Evolutionary conservation across 2,329 filamentous ascomycete species (phyloP).

Genomic region (Dactylonectria estremocensis): DNA sequence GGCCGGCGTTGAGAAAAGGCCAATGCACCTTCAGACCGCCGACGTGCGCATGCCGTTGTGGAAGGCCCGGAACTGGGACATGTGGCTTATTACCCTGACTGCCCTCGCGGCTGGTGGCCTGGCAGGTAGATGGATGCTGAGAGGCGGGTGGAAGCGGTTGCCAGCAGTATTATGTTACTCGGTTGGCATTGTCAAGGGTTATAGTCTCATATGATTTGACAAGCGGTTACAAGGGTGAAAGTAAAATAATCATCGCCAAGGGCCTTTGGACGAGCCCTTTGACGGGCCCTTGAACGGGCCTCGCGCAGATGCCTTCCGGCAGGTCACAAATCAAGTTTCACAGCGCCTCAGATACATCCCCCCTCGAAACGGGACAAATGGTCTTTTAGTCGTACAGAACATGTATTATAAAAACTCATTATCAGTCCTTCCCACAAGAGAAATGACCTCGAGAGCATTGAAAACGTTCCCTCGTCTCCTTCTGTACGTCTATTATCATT

Average conservation of each 20-base stretch:
- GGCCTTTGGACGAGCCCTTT: not conserved
- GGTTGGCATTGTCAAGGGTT: conserved; percentile 2
- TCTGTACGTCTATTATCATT: conserved; percentile 46
- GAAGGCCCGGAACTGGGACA: conserved; percentile 58
- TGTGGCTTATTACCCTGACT: conserved; percentile 46
- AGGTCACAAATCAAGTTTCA: not conserved
- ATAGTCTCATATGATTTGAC: conserved; percentile 14
- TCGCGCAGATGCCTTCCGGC: not conserved
- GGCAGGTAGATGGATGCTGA: conserved; percentile 42
- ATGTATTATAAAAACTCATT: not conserved
- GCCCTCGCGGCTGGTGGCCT: conserved; percentile 22
- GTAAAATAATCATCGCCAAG: not conserved
- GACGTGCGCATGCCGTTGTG: conserved; percentile 58
- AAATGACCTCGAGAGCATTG: not conserved
- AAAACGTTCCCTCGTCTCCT: conserved; percentile 37
- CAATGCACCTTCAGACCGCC: conserved; percentile 62
- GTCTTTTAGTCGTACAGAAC: not conserved
- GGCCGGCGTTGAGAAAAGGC: conserved; percentile 41
- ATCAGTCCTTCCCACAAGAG: not conserved
- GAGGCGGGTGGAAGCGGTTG: conserved; percentile 34
- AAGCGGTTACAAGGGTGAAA: conserved; percentile 4
- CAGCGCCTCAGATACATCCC: conserved; percentile 10
- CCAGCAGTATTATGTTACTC: conserved; percentile 25
- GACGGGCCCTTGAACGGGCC: too few species aligned
- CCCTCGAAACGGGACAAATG: not conserved